Evolutionary conservation across 352 stramenopile species (phyloP).

Genomic region (Globisporangium ultimum): DNA sequence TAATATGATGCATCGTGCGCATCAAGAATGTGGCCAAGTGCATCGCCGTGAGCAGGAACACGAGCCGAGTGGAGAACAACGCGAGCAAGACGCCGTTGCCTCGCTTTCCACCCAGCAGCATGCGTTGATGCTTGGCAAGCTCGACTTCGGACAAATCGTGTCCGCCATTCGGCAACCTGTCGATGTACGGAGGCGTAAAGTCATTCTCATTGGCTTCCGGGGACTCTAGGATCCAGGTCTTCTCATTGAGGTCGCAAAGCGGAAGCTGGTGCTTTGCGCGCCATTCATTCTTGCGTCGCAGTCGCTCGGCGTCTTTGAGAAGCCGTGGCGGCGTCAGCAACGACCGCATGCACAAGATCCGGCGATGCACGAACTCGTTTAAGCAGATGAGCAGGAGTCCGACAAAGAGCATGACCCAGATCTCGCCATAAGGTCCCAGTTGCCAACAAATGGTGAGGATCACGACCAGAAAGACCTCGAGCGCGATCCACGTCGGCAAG

Average conservation of each 20-base stretch:
- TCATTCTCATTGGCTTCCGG: conserved; percentile 20
- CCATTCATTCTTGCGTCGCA: conserved; percentile 54
- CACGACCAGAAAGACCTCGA: conserved; percentile 49
- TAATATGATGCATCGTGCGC: conserved; percentile 40
- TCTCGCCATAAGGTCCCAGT: conserved; percentile 29
- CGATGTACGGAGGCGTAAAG: conserved; percentile 52
- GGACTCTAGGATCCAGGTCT: conserved; percentile 39
- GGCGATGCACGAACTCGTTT: conserved; percentile 45
- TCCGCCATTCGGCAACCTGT: conserved; percentile 32
- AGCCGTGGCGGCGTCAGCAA: conserved; percentile 53
- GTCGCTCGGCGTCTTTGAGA: conserved; percentile 52
- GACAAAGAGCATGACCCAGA: conserved; percentile 33
- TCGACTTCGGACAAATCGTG: conserved; percentile 35
- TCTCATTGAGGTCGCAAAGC: conserved; percentile 32
- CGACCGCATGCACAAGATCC: conserved; percentile 47
- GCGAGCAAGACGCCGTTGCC: conserved; percentile 58
- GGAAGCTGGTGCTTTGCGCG: conserved; percentile 39
- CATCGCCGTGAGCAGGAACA: conserved; percentile 71
- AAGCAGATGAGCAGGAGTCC: conserved; percentile 40
- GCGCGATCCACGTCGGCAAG: conserved; percentile 57
- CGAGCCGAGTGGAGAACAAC: conserved; percentile 62
- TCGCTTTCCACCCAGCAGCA: conserved; percentile 28
- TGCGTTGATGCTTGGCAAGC: conserved; percentile 35
- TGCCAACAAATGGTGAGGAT: conserved; percentile 45
- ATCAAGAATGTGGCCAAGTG: conserved; percentile 65